These are phyloP conservation scores for Paramecium caudatum DNA, from an alignment of 73 alveolate genomes.

Conservation along the genomic window DNA sequence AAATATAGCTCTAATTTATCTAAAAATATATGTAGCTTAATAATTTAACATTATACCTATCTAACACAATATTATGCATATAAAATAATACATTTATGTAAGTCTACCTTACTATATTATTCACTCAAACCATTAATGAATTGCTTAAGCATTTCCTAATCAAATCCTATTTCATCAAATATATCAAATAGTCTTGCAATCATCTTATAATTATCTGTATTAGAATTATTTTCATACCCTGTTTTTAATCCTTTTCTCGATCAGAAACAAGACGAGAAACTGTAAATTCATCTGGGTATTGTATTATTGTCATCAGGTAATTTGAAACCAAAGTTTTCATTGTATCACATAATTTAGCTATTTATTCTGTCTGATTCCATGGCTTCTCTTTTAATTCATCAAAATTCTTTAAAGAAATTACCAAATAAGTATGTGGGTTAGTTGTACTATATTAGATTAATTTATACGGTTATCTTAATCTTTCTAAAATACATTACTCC, in stretches of 20 bases:
- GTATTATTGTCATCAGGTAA: background rate
- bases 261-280: background rate
- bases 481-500: background rate
- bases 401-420: background rate
- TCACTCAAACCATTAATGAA: background rate
- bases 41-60: background rate
- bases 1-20: conserved; percentile 2
- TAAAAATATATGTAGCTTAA: background rate
- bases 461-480: conserved; percentile 7
- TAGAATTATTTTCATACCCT: background rate
- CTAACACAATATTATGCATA: background rate
- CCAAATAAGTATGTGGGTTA: background rate
- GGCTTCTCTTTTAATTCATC: background rate
- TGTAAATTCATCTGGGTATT: conserved; percentile 26
- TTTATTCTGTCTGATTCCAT: background rate
- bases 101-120: too few species aligned
- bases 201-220: background rate
- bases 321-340: background rate
- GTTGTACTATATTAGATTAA: background rate
- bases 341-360: background rate
- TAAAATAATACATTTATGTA: background rate
- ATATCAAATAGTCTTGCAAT: conserved; percentile 56
- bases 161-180: conserved; percentile 44
- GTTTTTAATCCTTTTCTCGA: background rate
- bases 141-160: background rate